Percentiles rank a stretch among this genome's conserved stretches.
These are phyloP conservation scores for Chrysoporthe cubensis DNA, from an alignment of 2,329 filamentous ascomycete species.

Conservation along the genomic window DNA sequence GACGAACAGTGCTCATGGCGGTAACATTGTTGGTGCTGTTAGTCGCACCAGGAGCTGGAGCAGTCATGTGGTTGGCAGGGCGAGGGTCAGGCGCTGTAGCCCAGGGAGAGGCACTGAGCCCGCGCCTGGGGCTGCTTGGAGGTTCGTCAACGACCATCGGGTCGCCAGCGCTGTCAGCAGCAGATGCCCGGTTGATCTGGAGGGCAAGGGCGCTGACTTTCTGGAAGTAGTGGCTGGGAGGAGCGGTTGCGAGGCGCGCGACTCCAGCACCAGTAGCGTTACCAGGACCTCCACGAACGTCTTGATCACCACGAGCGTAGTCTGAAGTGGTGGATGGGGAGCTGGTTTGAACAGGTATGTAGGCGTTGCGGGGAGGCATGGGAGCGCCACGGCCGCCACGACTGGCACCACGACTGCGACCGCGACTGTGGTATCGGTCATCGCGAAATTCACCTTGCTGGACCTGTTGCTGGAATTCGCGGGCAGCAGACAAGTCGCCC, in stretches of 20 bases:
- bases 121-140: background rate
- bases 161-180: background rate
- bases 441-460: background rate
- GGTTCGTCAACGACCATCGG: conserved; percentile 2
- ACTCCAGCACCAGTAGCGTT: no score
- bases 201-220: background rate
- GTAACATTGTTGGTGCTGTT: background rate
- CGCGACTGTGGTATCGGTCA: background rate
- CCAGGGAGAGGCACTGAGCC: conserved; percentile 2
- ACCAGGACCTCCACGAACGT: background rate
- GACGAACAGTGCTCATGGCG: no score
- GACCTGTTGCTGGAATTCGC: background rate
- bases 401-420: background rate
- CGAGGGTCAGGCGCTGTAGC: background rate
- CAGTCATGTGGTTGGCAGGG: no score
- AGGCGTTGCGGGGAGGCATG: background rate
- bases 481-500: conserved; percentile 9
- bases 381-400: background rate
- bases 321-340: background rate
- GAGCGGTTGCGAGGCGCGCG: background rate
- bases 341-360: no score
- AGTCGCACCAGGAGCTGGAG: no score
- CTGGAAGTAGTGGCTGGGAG: background rate
- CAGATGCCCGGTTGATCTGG: background rate
- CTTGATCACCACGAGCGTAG: background rate